Conservation (phyloP, 805 yeast genomes). For the Myxozyma lipomycoides region DNA sequence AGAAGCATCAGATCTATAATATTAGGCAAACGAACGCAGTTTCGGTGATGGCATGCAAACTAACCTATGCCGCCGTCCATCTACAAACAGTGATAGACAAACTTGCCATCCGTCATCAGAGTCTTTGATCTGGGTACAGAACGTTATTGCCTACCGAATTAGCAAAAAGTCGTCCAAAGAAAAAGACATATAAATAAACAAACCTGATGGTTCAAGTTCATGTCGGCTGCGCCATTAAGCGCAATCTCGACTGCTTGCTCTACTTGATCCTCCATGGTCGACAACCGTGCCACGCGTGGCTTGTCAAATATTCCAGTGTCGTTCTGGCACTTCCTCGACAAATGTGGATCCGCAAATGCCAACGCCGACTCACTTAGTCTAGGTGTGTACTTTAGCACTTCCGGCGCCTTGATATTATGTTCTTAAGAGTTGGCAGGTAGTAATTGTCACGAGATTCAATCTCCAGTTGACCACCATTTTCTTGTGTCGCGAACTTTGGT, state of each 20-base stretch:
- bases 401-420: no score
- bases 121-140: slow-evolving; percentile 42
- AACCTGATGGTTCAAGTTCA: slow-evolving; percentile 56
- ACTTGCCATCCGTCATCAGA: slow-evolving; percentile 49
- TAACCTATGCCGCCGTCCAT: slow-evolving; percentile 26
- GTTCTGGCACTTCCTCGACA: no score
- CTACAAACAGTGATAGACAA: slow-evolving; percentile 42
- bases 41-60: no score
- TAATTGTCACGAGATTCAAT: no score
- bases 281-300: no score
- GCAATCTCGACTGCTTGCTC: slow-evolving; percentile 87
- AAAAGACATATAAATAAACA: slow-evolving; percentile 6
- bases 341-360: no score
- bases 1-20: slow-evolving; percentile 48
- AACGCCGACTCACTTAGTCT: no score
- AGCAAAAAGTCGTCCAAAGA: not conserved
- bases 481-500: no score
- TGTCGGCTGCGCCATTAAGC: slow-evolving; percentile 62
- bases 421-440: no score
- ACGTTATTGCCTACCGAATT: slow-evolving; percentile 41
- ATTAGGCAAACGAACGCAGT: not conserved
- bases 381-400: no score
- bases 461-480: no score
- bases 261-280: slow-evolving; percentile 53
- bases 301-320: no score